Conservation (phyloP, 352 stramenopile species). For the Stephanocyclus meneghinianus region DNA sequence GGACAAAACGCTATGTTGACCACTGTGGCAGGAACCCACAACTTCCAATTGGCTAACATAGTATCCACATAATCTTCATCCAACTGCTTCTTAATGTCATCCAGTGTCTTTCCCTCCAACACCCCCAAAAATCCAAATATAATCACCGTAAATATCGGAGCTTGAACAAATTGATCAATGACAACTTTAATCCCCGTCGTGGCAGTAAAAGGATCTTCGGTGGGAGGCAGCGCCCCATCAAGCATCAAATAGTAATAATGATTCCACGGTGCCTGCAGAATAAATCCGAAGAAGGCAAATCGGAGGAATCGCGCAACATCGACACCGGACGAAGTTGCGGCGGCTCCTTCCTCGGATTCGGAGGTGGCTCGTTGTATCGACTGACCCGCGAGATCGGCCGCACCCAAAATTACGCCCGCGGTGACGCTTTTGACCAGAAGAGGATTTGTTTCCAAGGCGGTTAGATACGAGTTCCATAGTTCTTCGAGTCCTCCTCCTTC, state of each 20-base stretch:
- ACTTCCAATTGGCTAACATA: constrained; percentile 81
- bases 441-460: constrained; percentile 56
- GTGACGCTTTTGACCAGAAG: constrained; percentile 75
- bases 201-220: constrained; percentile 76
- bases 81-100: constrained; percentile 77
- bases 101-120: constrained; percentile 78
- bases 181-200: constrained; percentile 82
- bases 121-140: constrained; percentile 82
- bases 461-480: constrained; percentile 68
- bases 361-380: constrained; percentile 42
- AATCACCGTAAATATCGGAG: constrained; percentile 85
- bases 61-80: constrained; percentile 82
- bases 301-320: constrained; percentile 81
- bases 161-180: constrained; percentile 86
- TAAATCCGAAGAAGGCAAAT: constrained; percentile 87
- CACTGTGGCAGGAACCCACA: constrained; percentile 79
- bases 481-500: constrained; percentile 20
- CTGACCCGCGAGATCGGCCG: constrained; percentile 73
- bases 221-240: constrained; percentile 82
- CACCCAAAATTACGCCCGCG: constrained; percentile 74
- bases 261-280: constrained; percentile 87
- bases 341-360: constrained; percentile 13
- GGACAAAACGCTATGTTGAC: constrained; percentile 85
- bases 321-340: constrained; percentile 9
- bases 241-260: constrained; percentile 89